Percentiles rank a stretch among this genome's conserved stretches.
Evolutionary conservation across 2,329 filamentous ascomycete genomes (phyloP).

Genomic region (Colletotrichum spinosum): DNA sequence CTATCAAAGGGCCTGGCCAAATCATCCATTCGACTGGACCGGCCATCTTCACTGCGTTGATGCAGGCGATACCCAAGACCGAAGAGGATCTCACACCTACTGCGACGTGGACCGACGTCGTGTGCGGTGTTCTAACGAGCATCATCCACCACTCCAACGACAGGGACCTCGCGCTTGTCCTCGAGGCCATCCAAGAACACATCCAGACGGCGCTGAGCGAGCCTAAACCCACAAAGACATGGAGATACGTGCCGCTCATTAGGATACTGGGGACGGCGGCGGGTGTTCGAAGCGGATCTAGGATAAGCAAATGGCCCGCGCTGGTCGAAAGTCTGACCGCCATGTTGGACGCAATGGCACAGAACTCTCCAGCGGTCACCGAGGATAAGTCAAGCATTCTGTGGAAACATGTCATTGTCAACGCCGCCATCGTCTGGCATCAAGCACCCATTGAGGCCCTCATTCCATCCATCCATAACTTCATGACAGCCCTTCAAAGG

Average conservation of each 20-base stretch:
- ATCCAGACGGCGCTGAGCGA: constrained; percentile 52
- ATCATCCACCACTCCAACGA: constrained; percentile 83
- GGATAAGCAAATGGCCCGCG: constrained; percentile 78
- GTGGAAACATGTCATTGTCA: constrained; percentile 71
- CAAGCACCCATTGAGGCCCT: constrained; percentile 83
- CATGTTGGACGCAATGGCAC: constrained; percentile 62
- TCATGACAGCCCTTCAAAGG: constrained; percentile 74
- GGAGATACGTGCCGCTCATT: constrained; percentile 61
- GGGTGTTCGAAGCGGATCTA: constrained; percentile 84
- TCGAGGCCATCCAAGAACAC: constrained; percentile 70
- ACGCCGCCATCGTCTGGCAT: constrained; percentile 75
- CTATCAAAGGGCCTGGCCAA: constrained; percentile 72
- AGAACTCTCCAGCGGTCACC: constrained; percentile 49
- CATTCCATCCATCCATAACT: constrained; percentile 74
- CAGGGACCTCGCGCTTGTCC: constrained; percentile 78
- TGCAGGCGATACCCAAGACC: constrained; percentile 62
- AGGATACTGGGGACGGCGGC: constrained; percentile 75
- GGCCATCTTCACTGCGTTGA: constrained; percentile 63
- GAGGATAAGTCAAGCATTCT: constrained; percentile 54
- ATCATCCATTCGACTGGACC: constrained; percentile 70
- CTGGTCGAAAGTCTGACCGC: constrained; percentile 68
- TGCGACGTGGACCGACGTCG: constrained; percentile 71
- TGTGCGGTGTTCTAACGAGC: constrained; percentile 82
- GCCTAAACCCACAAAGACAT: constrained; percentile 48
- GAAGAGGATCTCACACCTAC: constrained; percentile 60